Evolutionary conservation across 805 yeast genomes (phyloP).

Genomic region (Saccharomyces mikatae): DNA sequence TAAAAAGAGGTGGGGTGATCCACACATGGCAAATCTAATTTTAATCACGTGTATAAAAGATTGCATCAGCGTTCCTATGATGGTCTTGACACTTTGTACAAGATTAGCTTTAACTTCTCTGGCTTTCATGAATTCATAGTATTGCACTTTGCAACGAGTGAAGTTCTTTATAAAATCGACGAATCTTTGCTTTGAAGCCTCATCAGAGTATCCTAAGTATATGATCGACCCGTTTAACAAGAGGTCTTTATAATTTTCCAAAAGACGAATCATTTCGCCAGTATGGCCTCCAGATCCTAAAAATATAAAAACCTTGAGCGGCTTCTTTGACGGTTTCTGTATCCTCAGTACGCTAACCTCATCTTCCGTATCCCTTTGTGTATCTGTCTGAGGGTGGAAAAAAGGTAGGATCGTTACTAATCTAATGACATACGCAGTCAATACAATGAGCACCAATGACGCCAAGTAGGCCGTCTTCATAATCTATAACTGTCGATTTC

Average conservation of each 20-base stretch:
- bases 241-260: constrained; percentile 34
- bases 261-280: constrained; percentile 82
- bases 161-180: constrained; percentile 15
- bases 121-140: constrained; percentile 25
- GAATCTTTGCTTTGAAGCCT: constrained; percentile 33
- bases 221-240: constrained; percentile 39
- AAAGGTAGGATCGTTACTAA: constrained; percentile 17
- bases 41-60: constrained; percentile 14
- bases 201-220: constrained; percentile 28
- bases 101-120: constrained; percentile 34
- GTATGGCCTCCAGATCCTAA: constrained; percentile 97
- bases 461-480: neutral
- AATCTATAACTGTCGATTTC: neutral
- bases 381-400: constrained; percentile 2
- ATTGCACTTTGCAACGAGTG: constrained; percentile 10
- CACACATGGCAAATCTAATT: constrained; percentile 14
- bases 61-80: constrained; percentile 27
- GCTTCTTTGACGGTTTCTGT: constrained; percentile 1
- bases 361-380: neutral
- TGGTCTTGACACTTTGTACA: constrained; percentile 26
- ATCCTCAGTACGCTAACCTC: neutral
- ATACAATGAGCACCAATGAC: constrained; percentile 3
- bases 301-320: constrained; percentile 44
- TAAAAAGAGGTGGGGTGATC: constrained; percentile 25
- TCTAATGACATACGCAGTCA: constrained; percentile 9